phyloP scores from a whole-genome alignment of 768 basidiomycete species.

The Trametes sanguinea region DNA sequence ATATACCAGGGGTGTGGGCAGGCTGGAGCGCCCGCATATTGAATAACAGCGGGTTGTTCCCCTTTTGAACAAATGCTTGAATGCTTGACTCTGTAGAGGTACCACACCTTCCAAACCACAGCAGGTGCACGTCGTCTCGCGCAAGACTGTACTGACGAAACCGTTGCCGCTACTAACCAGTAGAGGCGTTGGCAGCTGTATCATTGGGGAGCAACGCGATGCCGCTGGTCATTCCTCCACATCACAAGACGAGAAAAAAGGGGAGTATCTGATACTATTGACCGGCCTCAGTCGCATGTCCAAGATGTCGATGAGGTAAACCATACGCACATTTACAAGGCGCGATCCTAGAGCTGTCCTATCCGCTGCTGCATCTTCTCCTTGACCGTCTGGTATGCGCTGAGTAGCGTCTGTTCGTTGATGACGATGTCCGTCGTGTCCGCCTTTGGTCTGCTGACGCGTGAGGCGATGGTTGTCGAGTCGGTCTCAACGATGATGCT shows the following conservation, averaged over 20 bases:
- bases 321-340: constrained; percentile 16
- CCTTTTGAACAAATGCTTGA: too few relatives aligned
- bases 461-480: constrained; percentile 89
- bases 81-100: too few relatives aligned
- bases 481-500: constrained; percentile 98
- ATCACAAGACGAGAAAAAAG: background rate
- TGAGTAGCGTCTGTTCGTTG: constrained; percentile 96
- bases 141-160: too few relatives aligned
- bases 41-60: too few relatives aligned
- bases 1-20: too few relatives aligned
- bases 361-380: constrained; percentile 85
- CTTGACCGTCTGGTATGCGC: constrained; percentile 87
- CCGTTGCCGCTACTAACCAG: too few relatives aligned
- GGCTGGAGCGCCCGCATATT: too few relatives aligned
- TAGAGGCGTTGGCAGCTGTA: too few relatives aligned
- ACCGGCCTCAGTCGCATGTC: background rate
- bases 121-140: too few relatives aligned
- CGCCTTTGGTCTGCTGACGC: constrained; percentile 89
- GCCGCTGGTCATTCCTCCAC: background rate
- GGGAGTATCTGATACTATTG: constrained; percentile 1
- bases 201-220: too few relatives aligned
- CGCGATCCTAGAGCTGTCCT: constrained; percentile 58
- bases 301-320: background rate
- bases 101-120: too few relatives aligned
- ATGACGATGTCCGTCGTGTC: constrained; percentile 97